Evolutionary conservation across 164 flowering plant genomes (phyloP).

Genomic region (Saururus chinensis): DNA sequence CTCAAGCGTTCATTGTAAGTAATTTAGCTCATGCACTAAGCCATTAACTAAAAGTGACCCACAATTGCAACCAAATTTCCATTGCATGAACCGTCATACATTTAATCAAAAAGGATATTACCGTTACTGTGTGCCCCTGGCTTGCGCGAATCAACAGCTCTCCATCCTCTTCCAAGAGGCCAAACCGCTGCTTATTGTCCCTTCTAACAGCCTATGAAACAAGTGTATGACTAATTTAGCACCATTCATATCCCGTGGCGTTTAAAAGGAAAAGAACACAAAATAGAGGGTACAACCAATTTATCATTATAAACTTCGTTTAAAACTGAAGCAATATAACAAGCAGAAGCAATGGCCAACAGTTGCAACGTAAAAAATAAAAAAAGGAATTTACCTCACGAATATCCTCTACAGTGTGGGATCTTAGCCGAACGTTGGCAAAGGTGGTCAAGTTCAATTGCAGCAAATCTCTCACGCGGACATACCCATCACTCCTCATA

Average conservation of each 20-base stretch:
- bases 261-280: too few species aligned
- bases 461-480: conserved; percentile 59
- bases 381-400: conserved; percentile 38
- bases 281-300: too few species aligned
- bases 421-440: conserved; percentile 53
- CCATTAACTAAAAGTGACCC: too few species aligned
- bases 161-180: conserved; percentile 75
- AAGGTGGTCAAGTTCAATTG: conserved; percentile 63
- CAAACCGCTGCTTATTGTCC: conserved; percentile 81
- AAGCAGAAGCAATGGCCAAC: too few species aligned
- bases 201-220: conserved; percentile 57
- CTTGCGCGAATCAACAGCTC: conserved; percentile 89
- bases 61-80: too few species aligned
- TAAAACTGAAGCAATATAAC: too few species aligned
- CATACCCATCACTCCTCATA: conserved; percentile 80
- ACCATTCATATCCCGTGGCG: too few species aligned
- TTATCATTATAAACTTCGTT: too few species aligned
- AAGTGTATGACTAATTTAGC: background rate
- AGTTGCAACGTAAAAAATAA: too few species aligned
- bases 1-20: too few species aligned
- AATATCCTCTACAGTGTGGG: conserved; percentile 69
- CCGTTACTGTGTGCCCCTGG: conserved; percentile 82
- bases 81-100: too few species aligned
- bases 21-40: too few species aligned
- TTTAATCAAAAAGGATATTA: conserved; percentile 10